A percentile compares a stretch with the other conserved stretches of the same genome.
Evolutionary conservation across 805 yeast genomes (phyloP).

Genomic region (Saccharomycopsis javanensis): DNA sequence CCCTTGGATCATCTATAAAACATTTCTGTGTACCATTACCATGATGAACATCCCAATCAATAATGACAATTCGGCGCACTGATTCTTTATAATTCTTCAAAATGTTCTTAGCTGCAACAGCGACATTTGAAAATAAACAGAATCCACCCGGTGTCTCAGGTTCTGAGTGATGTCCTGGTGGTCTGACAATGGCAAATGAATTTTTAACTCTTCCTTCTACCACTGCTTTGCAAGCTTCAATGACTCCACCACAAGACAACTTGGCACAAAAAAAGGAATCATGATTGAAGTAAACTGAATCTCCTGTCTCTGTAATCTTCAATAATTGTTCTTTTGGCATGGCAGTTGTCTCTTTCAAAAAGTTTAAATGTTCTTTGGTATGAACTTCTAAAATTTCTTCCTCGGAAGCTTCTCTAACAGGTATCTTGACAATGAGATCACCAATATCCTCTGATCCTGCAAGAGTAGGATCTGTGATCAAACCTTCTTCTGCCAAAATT

Average conservation of each 20-base stretch:
- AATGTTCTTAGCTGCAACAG: conserved; percentile 88
- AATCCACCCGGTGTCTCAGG: conserved; percentile 97
- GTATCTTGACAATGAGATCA: conserved; percentile 77
- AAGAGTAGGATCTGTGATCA: conserved; percentile 68
- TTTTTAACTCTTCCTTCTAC: conserved; percentile 88
- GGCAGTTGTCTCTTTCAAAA: conserved; percentile 60
- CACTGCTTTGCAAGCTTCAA: conserved; percentile 92
- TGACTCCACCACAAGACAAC: conserved; percentile 92
- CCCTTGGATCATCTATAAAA: conserved; percentile 81
- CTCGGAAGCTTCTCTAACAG: conserved; percentile 77
- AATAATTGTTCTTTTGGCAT: conserved; percentile 72
- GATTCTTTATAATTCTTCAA: conserved; percentile 78
- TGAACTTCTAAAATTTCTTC: conserved; percentile 87
- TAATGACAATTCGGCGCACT: conserved; percentile 68
- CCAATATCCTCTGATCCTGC: conserved; percentile 70
- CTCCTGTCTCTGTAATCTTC: conserved; percentile 82
- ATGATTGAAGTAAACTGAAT: conserved; percentile 89
- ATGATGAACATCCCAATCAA: conserved; percentile 99
- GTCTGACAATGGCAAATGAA: conserved; percentile 89
- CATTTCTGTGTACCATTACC: conserved; percentile 98
- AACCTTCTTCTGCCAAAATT: conserved; percentile 87
- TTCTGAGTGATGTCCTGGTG: conserved; percentile 99
- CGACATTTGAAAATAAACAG: conserved; percentile 91
- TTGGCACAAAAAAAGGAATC: conserved; percentile 83
- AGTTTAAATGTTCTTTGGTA: conserved; percentile 67